phyloP scores from a whole-genome alignment of 768 basidiomycete genomes.

The Gloeophyllum trabeum region DNA sequence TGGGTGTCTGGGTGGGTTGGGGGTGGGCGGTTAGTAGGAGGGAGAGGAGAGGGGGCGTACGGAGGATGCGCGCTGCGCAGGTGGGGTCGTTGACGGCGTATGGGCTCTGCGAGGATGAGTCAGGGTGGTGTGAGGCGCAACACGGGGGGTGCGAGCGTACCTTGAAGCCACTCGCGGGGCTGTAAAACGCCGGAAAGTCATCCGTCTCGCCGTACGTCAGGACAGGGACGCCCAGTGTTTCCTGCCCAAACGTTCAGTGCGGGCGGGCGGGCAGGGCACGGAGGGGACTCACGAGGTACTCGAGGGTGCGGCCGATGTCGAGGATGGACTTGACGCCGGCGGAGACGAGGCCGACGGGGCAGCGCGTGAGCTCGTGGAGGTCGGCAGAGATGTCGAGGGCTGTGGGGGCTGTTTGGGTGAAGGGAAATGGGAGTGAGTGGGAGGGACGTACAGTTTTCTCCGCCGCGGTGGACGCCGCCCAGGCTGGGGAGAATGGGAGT shows the following conservation, averaged over 20 bases:
- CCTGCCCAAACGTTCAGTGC: slow-evolving; percentile 31
- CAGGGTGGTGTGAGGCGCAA: neutral
- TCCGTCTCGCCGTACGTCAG: slow-evolving; percentile 61
- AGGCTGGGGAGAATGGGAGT: slow-evolving; percentile 28
- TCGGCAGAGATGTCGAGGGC: slow-evolving; percentile 96
- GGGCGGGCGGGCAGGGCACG: neutral
- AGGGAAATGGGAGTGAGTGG: neutral
- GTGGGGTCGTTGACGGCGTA: slow-evolving; percentile 59
- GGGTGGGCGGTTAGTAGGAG: slow-evolving; percentile 1
- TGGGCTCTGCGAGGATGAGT: slow-evolving; percentile 42
- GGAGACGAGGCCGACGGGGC: slow-evolving; percentile 86
- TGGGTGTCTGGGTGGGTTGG: slow-evolving; percentile 43
- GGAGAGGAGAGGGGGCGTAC: slow-evolving; percentile 30
- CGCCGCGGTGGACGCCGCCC: slow-evolving; percentile 78
- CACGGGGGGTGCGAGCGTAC: slow-evolving; percentile 21
- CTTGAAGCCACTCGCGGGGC: slow-evolving; percentile 71
- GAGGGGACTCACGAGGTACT: slow-evolving; percentile 49
- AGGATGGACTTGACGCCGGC: slow-evolving; percentile 93
- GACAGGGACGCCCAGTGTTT: slow-evolving; percentile 92
- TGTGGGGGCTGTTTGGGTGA: slow-evolving; percentile 18
- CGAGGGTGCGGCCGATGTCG: slow-evolving; percentile 84
- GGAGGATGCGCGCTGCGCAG: slow-evolving; percentile 63
- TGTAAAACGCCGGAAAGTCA: slow-evolving; percentile 95
- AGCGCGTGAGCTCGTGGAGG: slow-evolving; percentile 77
- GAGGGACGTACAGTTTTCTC: slow-evolving; percentile 42